Evolutionary conservation across 768 basidiomycete genomes (phyloP), one percentile per base, ranked within the genome.

Genomic region (Auriscalpium orientale): DNA sequence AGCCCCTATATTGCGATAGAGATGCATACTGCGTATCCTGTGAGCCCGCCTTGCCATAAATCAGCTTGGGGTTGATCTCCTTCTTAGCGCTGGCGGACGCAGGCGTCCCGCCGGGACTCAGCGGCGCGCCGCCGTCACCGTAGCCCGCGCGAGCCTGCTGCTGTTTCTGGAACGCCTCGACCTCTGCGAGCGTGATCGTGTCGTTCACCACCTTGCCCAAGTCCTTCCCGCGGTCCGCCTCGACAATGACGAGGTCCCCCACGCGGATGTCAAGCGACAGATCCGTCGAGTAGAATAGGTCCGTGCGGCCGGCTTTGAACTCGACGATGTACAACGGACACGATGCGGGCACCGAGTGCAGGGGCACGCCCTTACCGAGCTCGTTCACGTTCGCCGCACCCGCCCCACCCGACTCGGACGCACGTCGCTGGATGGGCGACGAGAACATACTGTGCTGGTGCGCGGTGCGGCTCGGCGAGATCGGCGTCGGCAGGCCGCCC

Each of bases 41-140:
- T 20, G 74, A 76, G 56, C 80, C 79, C 8, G 93, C 93, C 71
- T 93, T 95, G 22, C 83, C 85, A 70, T 94, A 95, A 40, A 98
- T 95, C 81, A 88, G 84, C 82, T 99, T 99, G 12, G 95, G 95
- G 67, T 88, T 92, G 56, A 97, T 91, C 71, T 98, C 94, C 74
- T 95, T 95, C 71, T 89, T 91, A 56, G 81, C 72, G 3, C 68
- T 65, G 7, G 28, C 28, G 10, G 69, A 68, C 34, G 70, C 69
- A 28, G 64, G 49, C 11, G 61, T 66, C 15, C 73, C 76, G 46
- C 74, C 79, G 21, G 83, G 78, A 58, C 79, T 82, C 53, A 74
- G 76, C 16, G 80, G 79, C 47, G 62, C 65, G 37, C 40, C 40
- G 3, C 18, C 15, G 3, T 69, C 65, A 11, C 74, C 67, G 50